Conservation (phyloP, 768 basidiomycete species). For the Kondoa subrosea region DNA sequence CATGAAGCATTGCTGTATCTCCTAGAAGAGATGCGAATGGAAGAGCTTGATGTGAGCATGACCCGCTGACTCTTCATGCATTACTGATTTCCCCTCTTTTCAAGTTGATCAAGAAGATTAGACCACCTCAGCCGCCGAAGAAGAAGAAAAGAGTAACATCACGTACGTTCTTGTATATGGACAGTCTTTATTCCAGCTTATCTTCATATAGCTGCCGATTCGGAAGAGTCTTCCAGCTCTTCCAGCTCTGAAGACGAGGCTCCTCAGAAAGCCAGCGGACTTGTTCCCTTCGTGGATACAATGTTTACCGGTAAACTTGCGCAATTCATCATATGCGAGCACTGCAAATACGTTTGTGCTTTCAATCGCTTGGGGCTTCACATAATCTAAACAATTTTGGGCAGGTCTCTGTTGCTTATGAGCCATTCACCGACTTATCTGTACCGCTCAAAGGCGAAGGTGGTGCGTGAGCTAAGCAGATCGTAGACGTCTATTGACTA, state of each 20-base stretch:
- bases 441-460: neutral
- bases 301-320: constrained; percentile 77
- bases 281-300: constrained; percentile 59
- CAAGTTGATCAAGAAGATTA: constrained; percentile 65
- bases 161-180: no score
- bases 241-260: constrained; percentile 16
- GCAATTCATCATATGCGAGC: constrained; percentile 81
- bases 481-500: neutral
- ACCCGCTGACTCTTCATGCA: neutral
- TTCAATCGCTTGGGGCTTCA: neutral
- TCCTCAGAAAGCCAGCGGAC: neutral
- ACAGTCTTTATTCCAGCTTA: no score
- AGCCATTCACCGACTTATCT: constrained; percentile 87
- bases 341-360: constrained; percentile 60
- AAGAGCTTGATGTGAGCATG: constrained; percentile 62
- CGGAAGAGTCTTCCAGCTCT: constrained; percentile 9
- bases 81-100: constrained; percentile 5
- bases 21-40: constrained; percentile 83
- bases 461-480: neutral
- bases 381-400: neutral
- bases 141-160: constrained; percentile 9
- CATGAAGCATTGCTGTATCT: constrained; percentile 76
- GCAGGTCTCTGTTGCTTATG: constrained; percentile 60
- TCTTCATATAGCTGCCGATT: neutral
- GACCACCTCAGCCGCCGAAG: constrained; percentile 33